Base-by-base conservation (phyloP, 495 filamentous ascomycete genomes). In the Tuber brumale region DNA sequence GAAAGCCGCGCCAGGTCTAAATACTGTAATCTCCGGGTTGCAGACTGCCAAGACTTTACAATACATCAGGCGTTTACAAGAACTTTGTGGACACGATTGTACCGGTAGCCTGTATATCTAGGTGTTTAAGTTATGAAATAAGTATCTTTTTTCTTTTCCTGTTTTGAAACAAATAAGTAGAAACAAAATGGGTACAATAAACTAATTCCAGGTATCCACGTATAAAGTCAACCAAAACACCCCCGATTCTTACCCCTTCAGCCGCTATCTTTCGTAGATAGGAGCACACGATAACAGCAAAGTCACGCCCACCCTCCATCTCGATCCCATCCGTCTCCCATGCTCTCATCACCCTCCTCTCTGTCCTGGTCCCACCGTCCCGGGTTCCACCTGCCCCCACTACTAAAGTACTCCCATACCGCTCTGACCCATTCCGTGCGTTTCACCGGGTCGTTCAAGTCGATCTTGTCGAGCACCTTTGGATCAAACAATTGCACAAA, bases 401-500 rank as follows among this genome's bases (percentile, higher is more conserved):
- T 69, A 21, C 37, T 75, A n/a, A 81, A 81, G 45, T 75, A 77
- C 37, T 76, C 71, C 79, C 79, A 81, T 21, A 81, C 79, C 7
- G 79, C 79, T 42, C 75, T 71, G 6, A 81, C 75, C 79, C 79
- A 81, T 39, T 51, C 46, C 12, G 79, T 70, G 48, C 79, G 70
- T 18, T 37, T 23, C 23, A 51, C 76, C 27, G 79, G 79, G 37
- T 81, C 78, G 71, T 81, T 81, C 23, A 81, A 76, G 41, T 81
- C 71, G 70, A 81, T 77, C 46, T 72, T 75, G 23, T 81, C 79
- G 19, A 81, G 51, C 43, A 72, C 44, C 31, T 39, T 69, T 2
- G 79, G 79, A 69, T 81, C 79, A 46, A 81, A 81, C 42, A 81
- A 70, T 18, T 35, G 27, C 27, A 31, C 27, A 66, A 66, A 66